These are phyloP conservation scores for Solanum hybrid DNA, from an alignment of 305 asterid genomes.

Conservation along the genomic window DNA sequence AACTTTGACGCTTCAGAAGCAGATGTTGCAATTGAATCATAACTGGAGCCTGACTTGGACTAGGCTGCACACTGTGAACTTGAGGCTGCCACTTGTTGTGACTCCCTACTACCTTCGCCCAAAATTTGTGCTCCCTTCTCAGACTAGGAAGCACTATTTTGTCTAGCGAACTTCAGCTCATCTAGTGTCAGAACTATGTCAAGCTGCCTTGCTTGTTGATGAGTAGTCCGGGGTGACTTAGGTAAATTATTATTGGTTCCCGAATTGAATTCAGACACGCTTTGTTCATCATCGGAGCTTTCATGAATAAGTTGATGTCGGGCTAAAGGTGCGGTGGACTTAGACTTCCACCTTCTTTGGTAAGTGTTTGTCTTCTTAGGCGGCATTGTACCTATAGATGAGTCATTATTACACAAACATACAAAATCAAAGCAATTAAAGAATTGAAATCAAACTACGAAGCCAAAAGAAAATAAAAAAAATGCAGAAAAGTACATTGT, in stretches of 20 bases:
- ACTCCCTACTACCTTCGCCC: neutral
- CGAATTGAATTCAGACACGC: neutral
- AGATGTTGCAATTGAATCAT: neutral
- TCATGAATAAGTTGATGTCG: neutral
- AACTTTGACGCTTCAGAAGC: neutral
- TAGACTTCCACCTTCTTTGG: neutral
- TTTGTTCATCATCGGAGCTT: neutral
- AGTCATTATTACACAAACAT: neutral
- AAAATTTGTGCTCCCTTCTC: neutral
- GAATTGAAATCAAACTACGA: neutral
- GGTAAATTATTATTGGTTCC: neutral
- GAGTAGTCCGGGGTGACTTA: neutral
- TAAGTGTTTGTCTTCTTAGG: neutral
- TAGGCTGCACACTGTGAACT: neutral
- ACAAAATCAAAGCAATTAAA: neutral
- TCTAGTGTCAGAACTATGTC: neutral
- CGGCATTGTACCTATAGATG: neutral
- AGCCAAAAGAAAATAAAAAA: neutral
- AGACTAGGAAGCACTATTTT: neutral
- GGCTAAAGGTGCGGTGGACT: neutral
- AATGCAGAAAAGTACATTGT: neutral
- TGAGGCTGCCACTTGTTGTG: neutral
- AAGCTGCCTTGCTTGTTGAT: neutral
- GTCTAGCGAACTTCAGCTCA: neutral
- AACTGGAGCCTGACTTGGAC: neutral